phyloP scores from a whole-genome alignment of 2,329 filamentous ascomycete species.

The Penicillium nordicum region DNA sequence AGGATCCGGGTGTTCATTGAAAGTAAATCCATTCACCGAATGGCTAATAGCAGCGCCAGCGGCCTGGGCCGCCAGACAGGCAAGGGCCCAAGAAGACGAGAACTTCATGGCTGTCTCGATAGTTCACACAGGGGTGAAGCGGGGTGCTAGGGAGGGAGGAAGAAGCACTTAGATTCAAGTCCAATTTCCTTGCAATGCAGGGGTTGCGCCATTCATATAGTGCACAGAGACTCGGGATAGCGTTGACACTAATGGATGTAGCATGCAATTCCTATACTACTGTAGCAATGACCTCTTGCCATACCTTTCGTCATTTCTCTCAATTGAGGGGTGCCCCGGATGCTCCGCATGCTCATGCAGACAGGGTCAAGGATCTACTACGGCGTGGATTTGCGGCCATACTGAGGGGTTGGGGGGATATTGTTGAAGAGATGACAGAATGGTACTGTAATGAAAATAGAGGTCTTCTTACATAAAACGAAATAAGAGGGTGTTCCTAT shows the following conservation, averaged over 20 bases:
- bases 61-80: constrained; percentile 45
- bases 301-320: constrained; percentile 1
- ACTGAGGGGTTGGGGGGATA: background rate
- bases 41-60: constrained; percentile 50
- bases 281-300: background rate
- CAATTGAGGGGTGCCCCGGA: constrained; percentile 3
- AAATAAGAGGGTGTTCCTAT: no score
- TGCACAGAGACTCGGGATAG: background rate
- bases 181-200: constrained; percentile 6
- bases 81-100: constrained; percentile 28
- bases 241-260: constrained; percentile 5
- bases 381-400: background rate
- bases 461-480: background rate
- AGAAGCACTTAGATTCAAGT: background rate
- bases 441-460: background rate
- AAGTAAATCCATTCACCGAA: constrained; percentile 49
- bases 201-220: constrained; percentile 21
- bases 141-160: background rate
- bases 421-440: background rate
- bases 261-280: constrained; percentile 1
- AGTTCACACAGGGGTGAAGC: background rate
- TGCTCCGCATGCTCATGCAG: background rate
- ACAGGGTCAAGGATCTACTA: background rate
- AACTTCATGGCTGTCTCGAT: constrained; percentile 39
- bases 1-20: constrained; percentile 36